These are phyloP conservation scores for Cyberlindnera lachancei DNA, from an alignment of 805 yeast species.

Conservation along the genomic window DNA sequence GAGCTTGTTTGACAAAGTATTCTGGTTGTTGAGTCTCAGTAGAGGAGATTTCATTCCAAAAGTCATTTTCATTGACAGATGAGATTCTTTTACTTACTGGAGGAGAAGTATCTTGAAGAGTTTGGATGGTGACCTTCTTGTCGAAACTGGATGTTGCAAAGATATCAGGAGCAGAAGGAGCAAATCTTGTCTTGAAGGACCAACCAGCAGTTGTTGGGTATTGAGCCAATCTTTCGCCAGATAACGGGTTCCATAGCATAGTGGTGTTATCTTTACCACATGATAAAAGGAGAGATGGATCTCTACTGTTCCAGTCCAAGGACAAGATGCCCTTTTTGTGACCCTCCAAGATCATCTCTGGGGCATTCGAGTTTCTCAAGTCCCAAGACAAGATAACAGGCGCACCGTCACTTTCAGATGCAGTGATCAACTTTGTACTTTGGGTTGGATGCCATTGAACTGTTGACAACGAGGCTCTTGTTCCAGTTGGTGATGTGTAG, in stretches of 20 bases:
- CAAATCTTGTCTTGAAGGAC: constrained; percentile 85
- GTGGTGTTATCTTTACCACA: constrained; percentile 89
- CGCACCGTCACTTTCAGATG: constrained; percentile 70
- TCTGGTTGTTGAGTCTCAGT: constrained; percentile 69
- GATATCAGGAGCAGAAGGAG: constrained; percentile 81
- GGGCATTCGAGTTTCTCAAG: constrained; percentile 87
- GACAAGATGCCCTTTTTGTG: constrained; percentile 86
- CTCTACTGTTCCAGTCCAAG: constrained; percentile 88
- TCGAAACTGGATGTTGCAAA: constrained; percentile 87
- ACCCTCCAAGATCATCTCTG: constrained; percentile 67
- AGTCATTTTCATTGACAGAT: constrained; percentile 58
- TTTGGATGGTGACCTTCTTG: constrained; percentile 72
- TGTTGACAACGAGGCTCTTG: constrained; percentile 63
- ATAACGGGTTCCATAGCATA: constrained; percentile 81
- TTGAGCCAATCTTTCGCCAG: constrained; percentile 68
- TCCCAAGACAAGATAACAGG: constrained; percentile 91
- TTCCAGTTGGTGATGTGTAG: constrained; percentile 45
- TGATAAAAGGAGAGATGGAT: constrained; percentile 71
- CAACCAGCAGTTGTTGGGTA: constrained; percentile 91
- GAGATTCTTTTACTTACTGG: constrained; percentile 38
- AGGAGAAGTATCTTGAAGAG: constrained; percentile 79
- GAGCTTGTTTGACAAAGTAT: constrained; percentile 71
- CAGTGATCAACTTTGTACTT: constrained; percentile 82
- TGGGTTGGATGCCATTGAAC: constrained; percentile 95
- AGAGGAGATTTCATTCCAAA: constrained; percentile 74